Base-by-base conservation (phyloP, 768 basidiomycete genomes). In the Boletus coccyginus region DNA sequence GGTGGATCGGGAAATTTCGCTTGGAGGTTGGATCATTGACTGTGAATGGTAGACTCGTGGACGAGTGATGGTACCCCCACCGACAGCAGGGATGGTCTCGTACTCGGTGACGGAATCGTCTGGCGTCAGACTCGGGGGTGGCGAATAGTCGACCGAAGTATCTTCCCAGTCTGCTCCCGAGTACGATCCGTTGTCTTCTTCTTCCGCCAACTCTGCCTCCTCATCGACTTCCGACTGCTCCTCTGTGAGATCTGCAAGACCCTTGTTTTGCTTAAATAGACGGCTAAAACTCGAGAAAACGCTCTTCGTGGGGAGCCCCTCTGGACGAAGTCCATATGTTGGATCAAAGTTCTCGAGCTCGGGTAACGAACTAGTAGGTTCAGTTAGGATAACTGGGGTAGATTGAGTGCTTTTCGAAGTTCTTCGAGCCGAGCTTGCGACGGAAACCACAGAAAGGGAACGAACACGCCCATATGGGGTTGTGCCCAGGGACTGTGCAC, bases 311-410 rank as follows among this genome's bases (percentile, higher is more conserved):
- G 94, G 94, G 2, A 96, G 77, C 2, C 92, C 90, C 66, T 98
- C 95, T 0, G 94, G 93, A 27, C 96, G 87, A 13, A 98, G 76
- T 16, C 96, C 96, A 66, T 99, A 98, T 0, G 96, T 98, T 1
- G 94, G 96, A 65, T 98, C 96, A 70, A 91, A 97, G 58, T 90
- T 86, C 73, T 97, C 94, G 33, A 94, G 66, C 27, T 78, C 77
- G 7, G 74, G 71, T 53, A 72, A 68, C 50, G 74, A 59, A 46
- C 62, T 58, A 41, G 59, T 54, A 65, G 70, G 38, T 59, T 73
- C 69, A 5, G 53, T 35, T 39, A 41, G 59, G 39, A 49, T 52
- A 19, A 59, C 61, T 5, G 70, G 58, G 52, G 45, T 56, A 43
- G 70, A 44, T 19, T 61, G 58, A 9, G 55, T 56, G 45, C 62